Evolutionary conservation across 768 basidiomycete species (phyloP), one percentile per base, ranked within the genome.

Genomic region (Amanita rubescens): DNA sequence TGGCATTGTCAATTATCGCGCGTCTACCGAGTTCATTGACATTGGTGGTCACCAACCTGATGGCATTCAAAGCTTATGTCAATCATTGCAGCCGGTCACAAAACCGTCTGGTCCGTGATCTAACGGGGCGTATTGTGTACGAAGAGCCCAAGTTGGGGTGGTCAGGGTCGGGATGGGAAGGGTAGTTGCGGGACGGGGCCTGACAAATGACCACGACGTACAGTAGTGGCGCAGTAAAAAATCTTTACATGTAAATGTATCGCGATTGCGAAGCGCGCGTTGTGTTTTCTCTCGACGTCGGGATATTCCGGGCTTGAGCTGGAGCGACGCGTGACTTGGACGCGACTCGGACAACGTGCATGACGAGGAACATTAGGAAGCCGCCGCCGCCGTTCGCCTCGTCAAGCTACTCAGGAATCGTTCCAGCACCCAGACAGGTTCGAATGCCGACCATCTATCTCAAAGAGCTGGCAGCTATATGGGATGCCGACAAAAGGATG

Each of bases 401-500:
- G n/a, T 14, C 33, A 17, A 35, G 30, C 30, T 3, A 17, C n/a
- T 7, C 11, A 39, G 35, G 41, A 17, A 27, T 30, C 11, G 38
- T 39, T 15, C 37, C 51, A 11, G 20, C 52, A 14, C n/a, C 34
- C 24, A 30, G 34, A 11, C 43, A 14, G 17, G 34, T n/a, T 27
- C 43, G 44, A 9, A 53, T 53, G 30, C 43, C 52, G 5, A 5
- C 33, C n/a, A 27, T 53, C 19, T 46, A 53, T 43, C 35, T 69
- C 32, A 62, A 68, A 39, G 71, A 75, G 59, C 66, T 75, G 14
- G 38, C 54, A 7, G 38, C 27, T 1, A 67, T 74, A 34, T 76
- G 74, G 73, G 64, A 62, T 24, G 56, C 54, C 4, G 68, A 76
- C 49, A 61, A 57, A 41, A 68, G 73, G 19, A 69, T 71, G 17